phyloP scores from a whole-genome alignment of 2,329 filamentous ascomycete species.

The Cryphonectria carpinicola region DNA sequence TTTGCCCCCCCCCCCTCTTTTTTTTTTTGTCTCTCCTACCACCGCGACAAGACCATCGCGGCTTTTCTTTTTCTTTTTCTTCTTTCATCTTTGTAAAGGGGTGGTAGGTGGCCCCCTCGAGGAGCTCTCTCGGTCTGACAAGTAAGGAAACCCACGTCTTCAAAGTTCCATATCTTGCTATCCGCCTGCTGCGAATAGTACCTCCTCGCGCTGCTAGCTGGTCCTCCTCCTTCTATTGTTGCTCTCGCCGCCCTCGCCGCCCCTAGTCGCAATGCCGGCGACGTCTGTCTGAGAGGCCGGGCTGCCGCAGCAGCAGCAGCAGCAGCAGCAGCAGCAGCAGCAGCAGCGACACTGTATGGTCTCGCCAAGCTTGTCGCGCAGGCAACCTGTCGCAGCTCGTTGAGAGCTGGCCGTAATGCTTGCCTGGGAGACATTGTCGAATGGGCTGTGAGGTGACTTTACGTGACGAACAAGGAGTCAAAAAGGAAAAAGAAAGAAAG shows the following conservation, averaged over 20 bases:
- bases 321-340: neutral
- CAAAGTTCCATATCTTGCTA: constrained; percentile 53
- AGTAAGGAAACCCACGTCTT: constrained; percentile 39
- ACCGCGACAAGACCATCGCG: neutral
- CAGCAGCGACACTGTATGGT: neutral
- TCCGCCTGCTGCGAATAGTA: constrained; percentile 39
- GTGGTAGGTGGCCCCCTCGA: neutral
- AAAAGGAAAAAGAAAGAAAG: neutral
- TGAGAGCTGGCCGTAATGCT: constrained; percentile 12
- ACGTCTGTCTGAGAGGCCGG: neutral
- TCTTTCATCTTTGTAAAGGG: neutral
- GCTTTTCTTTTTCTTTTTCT: neutral
- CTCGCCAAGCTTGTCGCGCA: neutral
- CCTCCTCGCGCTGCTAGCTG: neutral
- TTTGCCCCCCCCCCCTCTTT: no score
- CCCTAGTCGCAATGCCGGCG: neutral
- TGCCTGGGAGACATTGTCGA: constrained; percentile 24
- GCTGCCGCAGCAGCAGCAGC: neutral
- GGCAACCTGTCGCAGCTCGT: constrained; percentile 21
- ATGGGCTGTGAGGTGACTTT: neutral
- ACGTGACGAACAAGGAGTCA: neutral
- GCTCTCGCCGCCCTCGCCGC: neutral
- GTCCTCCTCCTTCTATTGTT: neutral
- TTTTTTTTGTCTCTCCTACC: neutral
- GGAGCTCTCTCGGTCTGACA: neutral